Evolutionary conservation across 2,329 filamentous ascomycete genomes (phyloP), one percentile per base, ranked within the genome.

Genomic region (Xylaria sp.): DNA sequence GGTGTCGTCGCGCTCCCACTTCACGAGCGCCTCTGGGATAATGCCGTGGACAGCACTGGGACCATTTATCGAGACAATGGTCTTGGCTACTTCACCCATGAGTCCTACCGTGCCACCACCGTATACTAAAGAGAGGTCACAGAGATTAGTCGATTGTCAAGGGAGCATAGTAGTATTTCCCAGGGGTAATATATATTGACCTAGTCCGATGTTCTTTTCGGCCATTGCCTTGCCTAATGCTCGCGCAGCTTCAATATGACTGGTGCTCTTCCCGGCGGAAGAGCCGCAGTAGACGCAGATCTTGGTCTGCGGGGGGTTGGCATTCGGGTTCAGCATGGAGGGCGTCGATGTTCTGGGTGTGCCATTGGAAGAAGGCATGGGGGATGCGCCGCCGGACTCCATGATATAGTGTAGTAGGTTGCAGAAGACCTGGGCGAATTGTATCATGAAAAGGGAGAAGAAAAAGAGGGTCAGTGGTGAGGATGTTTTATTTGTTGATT

Each of bases 211-310:
- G 79, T 93, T 90, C 77, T 92, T 87, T 60, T 87, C 85, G 78
- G 94, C 91, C 82, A 98, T 91, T 72, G 86, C 85, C 40, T 84
- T 84, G 63, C 91, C 95, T 16, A 98, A 89, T 35, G 88, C 82
- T 47, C 91, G 91, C 2, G 96, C 96, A 8, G 93, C 90, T 79
- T 90, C 89, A 76, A 97, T 82, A 81, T 98, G 93, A 4, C 86
- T 86, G 16, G 93, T 90, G 70, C 88, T 91, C 60, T 85, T 89
- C 59, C 96, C 96, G 18, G 87, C 80, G 9, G 89, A 91, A 61
- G 96, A 89, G 78, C 95, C 96, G 84, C 96, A 98, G 87, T 97
- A 98, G 74, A 98, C 95, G 80, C 93, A 97, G 79, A 98, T 91
- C 72, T 93, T 93, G 68, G 91, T 84, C 69, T 74, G 78, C 71